Evolutionary conservation across 768 basidiomycete species (phyloP).

Genomic region (Lyophyllum atratum): DNA sequence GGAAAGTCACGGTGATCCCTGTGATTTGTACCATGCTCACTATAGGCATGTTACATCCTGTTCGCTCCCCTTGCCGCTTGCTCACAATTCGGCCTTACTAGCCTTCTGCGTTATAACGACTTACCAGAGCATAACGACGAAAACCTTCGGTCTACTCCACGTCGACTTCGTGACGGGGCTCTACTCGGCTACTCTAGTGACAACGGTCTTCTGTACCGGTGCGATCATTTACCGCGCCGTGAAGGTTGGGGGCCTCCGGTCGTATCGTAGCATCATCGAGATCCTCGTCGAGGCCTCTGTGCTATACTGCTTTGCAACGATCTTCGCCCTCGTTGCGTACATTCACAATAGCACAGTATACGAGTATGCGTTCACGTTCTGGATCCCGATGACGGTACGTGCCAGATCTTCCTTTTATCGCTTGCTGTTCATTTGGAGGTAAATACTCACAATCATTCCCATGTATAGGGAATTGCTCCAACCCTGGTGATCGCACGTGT

Average conservation of each 20-base stretch:
- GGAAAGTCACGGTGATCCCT: slow-evolving; percentile 9
- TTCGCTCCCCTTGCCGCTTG: neutral
- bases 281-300: slow-evolving; percentile 13
- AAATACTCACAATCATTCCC: too few relatives aligned
- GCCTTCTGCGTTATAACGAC: slow-evolving; percentile 15
- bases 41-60: neutral
- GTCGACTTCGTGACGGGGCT: slow-evolving; percentile 16
- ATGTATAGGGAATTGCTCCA: slow-evolving; percentile 15
- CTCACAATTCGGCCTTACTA: neutral
- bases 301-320: slow-evolving; percentile 11
- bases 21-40: slow-evolving; percentile 12
- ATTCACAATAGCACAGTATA: slow-evolving; percentile 6
- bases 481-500: slow-evolving; percentile 16
- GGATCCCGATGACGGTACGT: slow-evolving; percentile 10
- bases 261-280: slow-evolving; percentile 12
- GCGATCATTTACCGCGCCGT: slow-evolving; percentile 13
- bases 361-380: slow-evolving; percentile 12
- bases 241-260: neutral
- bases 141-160: slow-evolving; percentile 9
- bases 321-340: slow-evolving; percentile 14
- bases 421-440: neutral
- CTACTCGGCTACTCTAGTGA: slow-evolving; percentile 10
- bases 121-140: slow-evolving; percentile 5
- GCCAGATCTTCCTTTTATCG: neutral
- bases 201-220: slow-evolving; percentile 13